Percentiles rank a stretch among this genome's conserved stretches.
Evolutionary conservation across 2,329 filamentous ascomycete genomes (phyloP).

Genomic region (Dothistroma pini): DNA sequence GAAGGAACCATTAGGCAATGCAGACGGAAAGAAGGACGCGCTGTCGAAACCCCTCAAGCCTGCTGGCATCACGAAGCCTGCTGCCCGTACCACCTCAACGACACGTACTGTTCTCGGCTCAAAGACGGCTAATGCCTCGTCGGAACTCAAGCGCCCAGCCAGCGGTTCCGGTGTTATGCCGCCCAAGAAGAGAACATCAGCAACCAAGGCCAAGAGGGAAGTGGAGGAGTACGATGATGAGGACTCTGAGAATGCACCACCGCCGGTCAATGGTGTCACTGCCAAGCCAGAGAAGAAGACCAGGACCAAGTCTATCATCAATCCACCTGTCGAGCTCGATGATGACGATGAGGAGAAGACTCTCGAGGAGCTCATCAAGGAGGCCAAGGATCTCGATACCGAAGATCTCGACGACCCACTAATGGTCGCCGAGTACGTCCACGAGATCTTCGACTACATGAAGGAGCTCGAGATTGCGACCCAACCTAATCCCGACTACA

Average conservation of each 20-base stretch:
- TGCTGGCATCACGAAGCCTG: conserved; percentile 72
- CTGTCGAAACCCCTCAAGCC: conserved; percentile 62
- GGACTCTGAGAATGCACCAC: conserved; percentile 62
- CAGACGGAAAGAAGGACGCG: conserved; percentile 48
- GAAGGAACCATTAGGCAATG: conserved; percentile 62
- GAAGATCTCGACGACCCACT: conserved; percentile 91
- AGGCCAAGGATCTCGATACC: conserved; percentile 66
- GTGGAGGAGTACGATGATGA: conserved; percentile 54
- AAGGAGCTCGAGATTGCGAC: conserved; percentile 75
- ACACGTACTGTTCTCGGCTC: conserved; percentile 60
- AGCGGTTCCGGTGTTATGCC: conserved; percentile 67
- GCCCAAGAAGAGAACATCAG: conserved; percentile 63
- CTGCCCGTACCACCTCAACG: conserved; percentile 50
- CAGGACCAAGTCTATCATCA: conserved; percentile 32
- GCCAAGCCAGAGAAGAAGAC: conserved; percentile 46
- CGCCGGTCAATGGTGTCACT: conserved; percentile 49
- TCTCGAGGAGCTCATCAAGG: conserved; percentile 36
- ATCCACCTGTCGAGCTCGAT: conserved; percentile 33
- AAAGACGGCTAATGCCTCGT: conserved; percentile 63
- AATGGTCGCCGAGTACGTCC: conserved; percentile 97
- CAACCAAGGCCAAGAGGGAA: conserved; percentile 50
- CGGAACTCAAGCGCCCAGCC: conserved; percentile 67
- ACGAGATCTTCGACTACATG: conserved; percentile 96
- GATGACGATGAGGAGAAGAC: conserved; percentile 35
- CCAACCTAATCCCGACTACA: conserved; percentile 90